Evolutionary conservation across 352 stramenopile species (phyloP).

Genomic region (Elongisporangium prolatum): DNA sequence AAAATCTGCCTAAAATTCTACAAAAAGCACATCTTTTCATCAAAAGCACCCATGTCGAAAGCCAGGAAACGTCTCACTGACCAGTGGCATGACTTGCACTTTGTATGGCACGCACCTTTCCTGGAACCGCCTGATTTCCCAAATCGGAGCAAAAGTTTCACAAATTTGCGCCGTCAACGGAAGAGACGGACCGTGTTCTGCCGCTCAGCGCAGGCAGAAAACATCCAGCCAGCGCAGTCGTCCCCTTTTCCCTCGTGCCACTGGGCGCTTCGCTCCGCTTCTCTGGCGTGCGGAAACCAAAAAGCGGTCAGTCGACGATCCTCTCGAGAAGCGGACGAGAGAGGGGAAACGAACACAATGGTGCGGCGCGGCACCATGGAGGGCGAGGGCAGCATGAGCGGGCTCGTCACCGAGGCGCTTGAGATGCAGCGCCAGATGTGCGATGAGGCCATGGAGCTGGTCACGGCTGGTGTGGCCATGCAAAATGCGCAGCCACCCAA

Average conservation of each 20-base stretch:
- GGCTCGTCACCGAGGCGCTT: slow-evolving; percentile 28
- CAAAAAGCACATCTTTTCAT: background rate
- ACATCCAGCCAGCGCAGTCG: background rate
- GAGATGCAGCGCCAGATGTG: slow-evolving; percentile 54
- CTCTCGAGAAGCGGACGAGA: slow-evolving; percentile 16
- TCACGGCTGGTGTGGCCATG: slow-evolving; percentile 69
- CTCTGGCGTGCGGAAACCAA: slow-evolving; percentile 57
- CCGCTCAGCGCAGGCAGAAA: background rate
- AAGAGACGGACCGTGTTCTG: background rate
- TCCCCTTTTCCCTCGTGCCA: slow-evolving; percentile 5
- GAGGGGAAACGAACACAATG: slow-evolving; percentile 18
- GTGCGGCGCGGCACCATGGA: slow-evolving; percentile 20
- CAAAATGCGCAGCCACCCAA: slow-evolving; percentile 63
- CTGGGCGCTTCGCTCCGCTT: slow-evolving; percentile 17
- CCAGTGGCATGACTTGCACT: background rate
- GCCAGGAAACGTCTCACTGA: background rate
- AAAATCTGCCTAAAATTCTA: background rate
- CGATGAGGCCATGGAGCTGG: slow-evolving; percentile 68
- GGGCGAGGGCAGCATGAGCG: slow-evolving; percentile 22
- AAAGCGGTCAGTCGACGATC: slow-evolving; percentile 18
- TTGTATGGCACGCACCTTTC: background rate
- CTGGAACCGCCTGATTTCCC: background rate
- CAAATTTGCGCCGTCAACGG: background rate
- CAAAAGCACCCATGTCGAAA: background rate
- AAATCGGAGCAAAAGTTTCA: background rate